A percentile compares a stretch with the other conserved stretches of the same genome.
Conservation (phyloP, 1,284 basidiomycete species). For the Tilletia indica region DNA sequence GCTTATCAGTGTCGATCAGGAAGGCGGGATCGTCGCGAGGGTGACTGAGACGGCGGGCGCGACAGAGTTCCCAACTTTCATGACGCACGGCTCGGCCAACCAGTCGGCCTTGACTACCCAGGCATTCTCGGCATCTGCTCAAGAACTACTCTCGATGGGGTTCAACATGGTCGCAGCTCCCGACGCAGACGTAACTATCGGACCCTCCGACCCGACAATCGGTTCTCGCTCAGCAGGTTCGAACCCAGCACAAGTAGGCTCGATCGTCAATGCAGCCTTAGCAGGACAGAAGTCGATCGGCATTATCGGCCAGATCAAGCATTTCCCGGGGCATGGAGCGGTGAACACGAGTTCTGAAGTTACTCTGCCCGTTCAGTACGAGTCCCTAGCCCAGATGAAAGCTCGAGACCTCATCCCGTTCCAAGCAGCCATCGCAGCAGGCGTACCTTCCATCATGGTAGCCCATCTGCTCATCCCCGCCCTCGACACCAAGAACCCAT, state of each 20-base stretch:
- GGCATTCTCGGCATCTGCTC: background rate
- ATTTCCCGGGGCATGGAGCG: background rate
- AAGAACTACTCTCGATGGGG: background rate
- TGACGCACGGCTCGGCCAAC: slow-evolving; percentile 7
- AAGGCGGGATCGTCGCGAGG: background rate
- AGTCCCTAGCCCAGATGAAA: background rate
- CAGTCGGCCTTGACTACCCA: background rate
- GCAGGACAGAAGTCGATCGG: background rate
- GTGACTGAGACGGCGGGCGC: background rate
- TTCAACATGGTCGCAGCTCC: slow-evolving; percentile 9
- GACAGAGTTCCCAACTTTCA: background rate
- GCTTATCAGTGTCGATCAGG: background rate
- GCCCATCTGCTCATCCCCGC: background rate
- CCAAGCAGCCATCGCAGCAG: background rate
- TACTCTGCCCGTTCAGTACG: background rate
- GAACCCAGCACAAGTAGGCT: background rate
- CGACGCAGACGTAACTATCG: slow-evolving; percentile 1
- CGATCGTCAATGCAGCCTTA: background rate
- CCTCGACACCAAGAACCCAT: background rate
- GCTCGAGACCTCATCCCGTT: background rate
- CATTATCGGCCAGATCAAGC: slow-evolving; percentile 4
- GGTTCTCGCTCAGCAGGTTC: background rate
- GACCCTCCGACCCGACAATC: slow-evolving; percentile 1
- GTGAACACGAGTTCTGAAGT: background rate
- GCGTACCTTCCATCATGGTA: slow-evolving; percentile 5